These are phyloP conservation scores for Toxicodendron radicans DNA, from an alignment of 345 rosid species.

Conservation along the genomic window DNA sequence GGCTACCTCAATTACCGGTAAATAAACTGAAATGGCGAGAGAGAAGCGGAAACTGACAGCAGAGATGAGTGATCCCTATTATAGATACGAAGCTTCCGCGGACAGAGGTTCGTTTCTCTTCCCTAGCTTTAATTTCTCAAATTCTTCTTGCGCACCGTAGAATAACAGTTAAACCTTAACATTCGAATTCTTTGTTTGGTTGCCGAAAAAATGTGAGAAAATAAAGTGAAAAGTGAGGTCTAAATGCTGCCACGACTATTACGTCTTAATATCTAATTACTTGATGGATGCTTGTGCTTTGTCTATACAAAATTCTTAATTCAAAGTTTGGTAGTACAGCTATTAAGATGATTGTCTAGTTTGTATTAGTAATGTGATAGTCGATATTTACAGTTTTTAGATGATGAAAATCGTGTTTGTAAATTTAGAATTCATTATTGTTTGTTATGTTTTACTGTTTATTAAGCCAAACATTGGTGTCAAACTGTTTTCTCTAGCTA, in stretches of 20 bases:
- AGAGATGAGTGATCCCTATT: conserved; percentile 35
- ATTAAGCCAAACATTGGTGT: background rate
- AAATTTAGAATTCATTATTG: background rate
- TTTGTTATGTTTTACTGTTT: background rate
- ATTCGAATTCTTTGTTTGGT: background rate
- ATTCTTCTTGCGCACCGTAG: too few species aligned
- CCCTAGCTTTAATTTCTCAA: background rate
- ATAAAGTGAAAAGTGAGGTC: background rate
- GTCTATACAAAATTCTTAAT: background rate
- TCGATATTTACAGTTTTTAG: background rate
- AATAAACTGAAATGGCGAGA: background rate
- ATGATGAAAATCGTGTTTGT: background rate
- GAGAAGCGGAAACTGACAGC: background rate
- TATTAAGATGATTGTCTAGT: background rate
- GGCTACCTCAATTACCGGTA: too few species aligned
- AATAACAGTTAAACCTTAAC: too few species aligned
- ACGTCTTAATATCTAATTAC: background rate
- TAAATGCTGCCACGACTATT: background rate
- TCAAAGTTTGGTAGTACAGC: background rate
- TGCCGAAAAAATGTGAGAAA: background rate
- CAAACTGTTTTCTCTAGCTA: background rate
- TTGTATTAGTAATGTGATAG: background rate
- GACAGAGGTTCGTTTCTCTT: conserved; percentile 28
- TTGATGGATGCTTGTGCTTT: background rate
- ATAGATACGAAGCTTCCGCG: conserved; percentile 29